A percentile compares a stretch with the other conserved stretches of the same genome.
Evolutionary conservation across 768 basidiomycete species (phyloP).

Genomic region (Auricularia auricula-judae): DNA sequence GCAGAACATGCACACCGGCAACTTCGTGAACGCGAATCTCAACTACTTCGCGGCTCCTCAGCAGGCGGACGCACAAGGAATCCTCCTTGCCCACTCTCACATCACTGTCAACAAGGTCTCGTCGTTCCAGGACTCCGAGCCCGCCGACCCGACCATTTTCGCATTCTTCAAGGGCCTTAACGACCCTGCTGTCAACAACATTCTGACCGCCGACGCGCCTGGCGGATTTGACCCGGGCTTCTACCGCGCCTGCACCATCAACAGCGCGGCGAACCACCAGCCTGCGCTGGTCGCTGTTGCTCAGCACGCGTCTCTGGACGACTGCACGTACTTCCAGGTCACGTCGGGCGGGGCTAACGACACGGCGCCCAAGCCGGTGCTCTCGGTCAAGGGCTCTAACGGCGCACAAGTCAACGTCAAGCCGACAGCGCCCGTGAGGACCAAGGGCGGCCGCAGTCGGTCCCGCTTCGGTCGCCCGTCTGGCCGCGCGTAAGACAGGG

Average conservation of each 20-base stretch:
- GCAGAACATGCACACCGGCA: constrained; percentile 35
- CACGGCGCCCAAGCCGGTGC: not conserved
- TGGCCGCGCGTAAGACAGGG: not conserved
- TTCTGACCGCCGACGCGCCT: not conserved
- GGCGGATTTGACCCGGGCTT: constrained; percentile 8
- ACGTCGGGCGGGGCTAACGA: not conserved
- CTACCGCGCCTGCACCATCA: constrained; percentile 16
- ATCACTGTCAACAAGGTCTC: constrained; percentile 41
- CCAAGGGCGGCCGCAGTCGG: not conserved
- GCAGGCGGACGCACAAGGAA: constrained; percentile 36
- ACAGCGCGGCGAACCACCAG: constrained; percentile 38
- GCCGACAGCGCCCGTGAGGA: not conserved
- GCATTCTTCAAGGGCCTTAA: constrained; percentile 38
- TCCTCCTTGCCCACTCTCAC: constrained; percentile 48
- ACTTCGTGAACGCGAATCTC: constrained; percentile 43
- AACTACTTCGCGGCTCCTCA: constrained; percentile 51
- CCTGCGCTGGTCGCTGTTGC: constrained; percentile 36
- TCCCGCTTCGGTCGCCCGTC: not conserved
- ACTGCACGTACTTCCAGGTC: not conserved
- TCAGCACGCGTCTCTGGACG: constrained; percentile 26
- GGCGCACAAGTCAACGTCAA: not conserved
- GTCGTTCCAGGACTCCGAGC: constrained; percentile 32
- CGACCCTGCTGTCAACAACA: constrained; percentile 1
- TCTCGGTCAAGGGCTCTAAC: not conserved
- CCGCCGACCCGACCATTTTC: constrained; percentile 40